A percentile compares a stretch with the other conserved stretches of the same genome.
These are phyloP conservation scores for Waltergamsia citrina DNA, from an alignment of 2,329 filamentous ascomycete genomes.

Conservation along the genomic window DNA sequence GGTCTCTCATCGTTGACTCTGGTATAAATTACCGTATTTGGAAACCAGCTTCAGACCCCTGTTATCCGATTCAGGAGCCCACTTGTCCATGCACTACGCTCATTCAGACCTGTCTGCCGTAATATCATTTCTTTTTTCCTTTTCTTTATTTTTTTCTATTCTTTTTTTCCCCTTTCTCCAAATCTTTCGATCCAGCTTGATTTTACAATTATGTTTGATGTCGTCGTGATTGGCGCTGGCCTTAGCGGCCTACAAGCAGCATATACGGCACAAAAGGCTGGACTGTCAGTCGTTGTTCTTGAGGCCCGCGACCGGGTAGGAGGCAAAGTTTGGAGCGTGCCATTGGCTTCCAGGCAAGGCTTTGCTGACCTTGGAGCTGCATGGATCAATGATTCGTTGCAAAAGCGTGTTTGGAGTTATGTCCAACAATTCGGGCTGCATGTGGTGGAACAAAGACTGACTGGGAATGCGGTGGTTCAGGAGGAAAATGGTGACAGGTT, in stretches of 20 bases:
- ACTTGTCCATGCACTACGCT: no score
- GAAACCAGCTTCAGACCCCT: no score
- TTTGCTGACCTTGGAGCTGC: constrained; percentile 43
- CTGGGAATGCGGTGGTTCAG: constrained; percentile 19
- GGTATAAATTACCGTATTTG: no score
- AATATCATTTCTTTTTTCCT: background rate
- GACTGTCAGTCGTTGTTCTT: constrained; percentile 30
- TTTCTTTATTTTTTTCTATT: background rate
- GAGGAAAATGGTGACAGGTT: constrained; percentile 11
- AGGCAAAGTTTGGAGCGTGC: constrained; percentile 37
- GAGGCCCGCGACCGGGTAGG: constrained; percentile 41
- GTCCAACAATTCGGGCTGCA: constrained; percentile 28
- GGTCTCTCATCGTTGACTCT: background rate
- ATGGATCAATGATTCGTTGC: constrained; percentile 50
- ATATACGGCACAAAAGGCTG: constrained; percentile 18
- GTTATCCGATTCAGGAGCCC: no score
- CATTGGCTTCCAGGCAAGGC: constrained; percentile 20
- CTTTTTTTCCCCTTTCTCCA: background rate
- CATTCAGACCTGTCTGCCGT: background rate
- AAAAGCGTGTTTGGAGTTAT: constrained; percentile 30
- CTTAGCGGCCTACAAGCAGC: constrained; percentile 27
- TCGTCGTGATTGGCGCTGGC: constrained; percentile 35
- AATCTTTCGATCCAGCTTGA: no score
- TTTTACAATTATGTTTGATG: no score
- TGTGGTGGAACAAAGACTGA: constrained; percentile 20